Conservation (phyloP, 768 basidiomycete genomes). For the Tephrocybe sp. region DNA sequence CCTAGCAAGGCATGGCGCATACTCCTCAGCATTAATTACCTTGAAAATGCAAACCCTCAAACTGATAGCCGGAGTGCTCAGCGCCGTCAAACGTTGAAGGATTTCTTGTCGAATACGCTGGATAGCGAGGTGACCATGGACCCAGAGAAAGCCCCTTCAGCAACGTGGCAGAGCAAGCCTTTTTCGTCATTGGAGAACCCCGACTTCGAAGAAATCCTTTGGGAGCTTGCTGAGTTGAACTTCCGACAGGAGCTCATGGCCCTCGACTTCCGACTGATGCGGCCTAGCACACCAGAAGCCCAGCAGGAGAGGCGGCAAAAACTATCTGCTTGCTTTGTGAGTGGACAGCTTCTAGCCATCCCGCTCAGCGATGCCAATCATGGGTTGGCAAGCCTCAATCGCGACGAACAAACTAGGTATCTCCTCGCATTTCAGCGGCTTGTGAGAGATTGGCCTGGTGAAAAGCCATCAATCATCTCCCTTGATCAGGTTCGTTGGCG, state of each 20-base stretch:
- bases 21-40: conserved; percentile 3
- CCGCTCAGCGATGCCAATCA: conserved; percentile 7
- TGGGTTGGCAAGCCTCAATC: conserved; percentile 4
- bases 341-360: background rate
- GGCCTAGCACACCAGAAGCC: background rate
- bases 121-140: background rate
- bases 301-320: background rate
- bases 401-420: conserved; percentile 1
- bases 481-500: background rate
- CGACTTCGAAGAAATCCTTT: conserved; percentile 16
- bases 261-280: conserved; percentile 10
- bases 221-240: conserved; percentile 18
- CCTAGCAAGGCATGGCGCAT: conserved; percentile 7
- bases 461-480: background rate
- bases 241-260: conserved; percentile 20
- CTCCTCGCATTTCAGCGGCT: conserved; percentile 1
- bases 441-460: conserved; percentile 6
- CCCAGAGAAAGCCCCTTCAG: background rate
- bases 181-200: background rate
- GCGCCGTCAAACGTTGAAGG: background rate
- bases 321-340: conserved; percentile 7
- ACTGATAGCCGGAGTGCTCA: background rate
- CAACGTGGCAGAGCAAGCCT: background rate
- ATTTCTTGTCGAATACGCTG: background rate
- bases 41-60: background rate